Conservation (phyloP, 169 alveolate genomes). For the Cryptosporidium ubiquitum region DNA sequence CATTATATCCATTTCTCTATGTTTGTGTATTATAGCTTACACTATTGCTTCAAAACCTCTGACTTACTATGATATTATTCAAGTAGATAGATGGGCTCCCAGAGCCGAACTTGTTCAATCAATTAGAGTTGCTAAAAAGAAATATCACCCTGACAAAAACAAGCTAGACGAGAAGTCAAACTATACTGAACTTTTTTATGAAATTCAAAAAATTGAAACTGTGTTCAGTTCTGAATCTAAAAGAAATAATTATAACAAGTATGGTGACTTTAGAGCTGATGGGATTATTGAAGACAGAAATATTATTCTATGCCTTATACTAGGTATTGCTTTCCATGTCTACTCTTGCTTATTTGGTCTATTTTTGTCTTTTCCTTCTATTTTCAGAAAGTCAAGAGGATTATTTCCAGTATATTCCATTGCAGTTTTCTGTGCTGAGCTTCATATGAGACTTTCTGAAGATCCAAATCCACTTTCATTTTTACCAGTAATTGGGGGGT, state of each 20-base stretch:
- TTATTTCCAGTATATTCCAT: constrained; percentile 59
- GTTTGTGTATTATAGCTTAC: constrained; percentile 2
- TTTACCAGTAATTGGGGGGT: constrained; percentile 31
- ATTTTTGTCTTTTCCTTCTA: constrained; percentile 48
- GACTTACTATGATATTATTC: constrained; percentile 53
- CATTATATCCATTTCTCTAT: neutral
- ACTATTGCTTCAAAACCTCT: neutral
- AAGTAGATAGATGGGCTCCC: constrained; percentile 65
- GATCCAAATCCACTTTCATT: constrained; percentile 62
- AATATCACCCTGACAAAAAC: constrained; percentile 67
- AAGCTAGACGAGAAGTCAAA: constrained; percentile 29
- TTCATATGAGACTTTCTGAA: constrained; percentile 59
- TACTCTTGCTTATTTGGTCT: constrained; percentile 55
- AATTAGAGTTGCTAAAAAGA: constrained; percentile 60
- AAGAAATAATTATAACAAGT: constrained; percentile 53
- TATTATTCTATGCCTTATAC: constrained; percentile 50
- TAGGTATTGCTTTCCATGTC: constrained; percentile 61
- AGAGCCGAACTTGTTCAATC: constrained; percentile 50
- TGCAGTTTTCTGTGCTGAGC: constrained; percentile 71
- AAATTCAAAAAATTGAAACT: constrained; percentile 59
- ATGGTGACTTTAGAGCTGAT: constrained; percentile 65
- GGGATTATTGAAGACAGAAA: constrained; percentile 55
- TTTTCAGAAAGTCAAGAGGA: constrained; percentile 57
- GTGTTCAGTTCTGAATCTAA: constrained; percentile 60
- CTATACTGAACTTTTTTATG: constrained; percentile 41